phyloP scores from a whole-genome alignment of 2,329 filamentous ascomycete species.

The Cordyceps fumosorosea region DNA sequence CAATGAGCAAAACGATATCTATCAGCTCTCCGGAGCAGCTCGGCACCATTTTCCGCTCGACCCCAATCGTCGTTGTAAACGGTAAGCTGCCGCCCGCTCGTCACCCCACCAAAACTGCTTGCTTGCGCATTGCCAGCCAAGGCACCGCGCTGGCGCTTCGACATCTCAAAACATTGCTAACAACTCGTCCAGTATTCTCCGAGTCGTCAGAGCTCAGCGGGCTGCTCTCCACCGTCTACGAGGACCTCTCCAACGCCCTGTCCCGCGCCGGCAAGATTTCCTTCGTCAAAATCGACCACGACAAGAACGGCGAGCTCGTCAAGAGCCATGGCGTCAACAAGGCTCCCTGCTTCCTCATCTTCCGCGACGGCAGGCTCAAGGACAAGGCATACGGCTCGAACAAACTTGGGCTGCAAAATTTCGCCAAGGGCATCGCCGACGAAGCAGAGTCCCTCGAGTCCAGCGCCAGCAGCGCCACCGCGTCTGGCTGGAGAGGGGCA shows the following conservation, averaged over 20 bases:
- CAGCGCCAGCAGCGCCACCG: slow-evolving; percentile 30
- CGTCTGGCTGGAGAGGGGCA: slow-evolving; percentile 61
- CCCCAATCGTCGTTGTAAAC: slow-evolving; percentile 77
- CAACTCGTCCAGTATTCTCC: slow-evolving; percentile 63
- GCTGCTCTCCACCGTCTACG: slow-evolving; percentile 75
- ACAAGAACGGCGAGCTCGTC: slow-evolving; percentile 67
- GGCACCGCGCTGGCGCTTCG: neutral
- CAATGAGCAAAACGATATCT: slow-evolving; percentile 21
- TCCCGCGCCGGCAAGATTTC: slow-evolving; percentile 66
- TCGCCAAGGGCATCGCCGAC: slow-evolving; percentile 63
- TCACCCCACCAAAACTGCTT: slow-evolving; percentile 11
- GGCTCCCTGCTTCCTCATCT: slow-evolving; percentile 90
- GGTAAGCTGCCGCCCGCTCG: slow-evolving; percentile 54
- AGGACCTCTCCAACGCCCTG: slow-evolving; percentile 64
- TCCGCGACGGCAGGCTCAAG: slow-evolving; percentile 61
- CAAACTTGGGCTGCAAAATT: slow-evolving; percentile 59
- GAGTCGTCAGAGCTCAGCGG: slow-evolving; percentile 84
- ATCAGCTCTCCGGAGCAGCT: slow-evolving; percentile 56
- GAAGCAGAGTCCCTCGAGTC: slow-evolving; percentile 55
- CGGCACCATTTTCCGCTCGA: slow-evolving; percentile 59
- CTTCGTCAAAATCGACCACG: slow-evolving; percentile 83
- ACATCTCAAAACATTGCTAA: neutral
- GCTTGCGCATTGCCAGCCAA: slow-evolving; percentile 13
- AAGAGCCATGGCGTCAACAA: slow-evolving; percentile 65
- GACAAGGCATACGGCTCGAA: slow-evolving; percentile 71